These are phyloP conservation scores for Candida qinlingensis DNA, from an alignment of 805 yeast genomes.

Conservation along the genomic window DNA sequence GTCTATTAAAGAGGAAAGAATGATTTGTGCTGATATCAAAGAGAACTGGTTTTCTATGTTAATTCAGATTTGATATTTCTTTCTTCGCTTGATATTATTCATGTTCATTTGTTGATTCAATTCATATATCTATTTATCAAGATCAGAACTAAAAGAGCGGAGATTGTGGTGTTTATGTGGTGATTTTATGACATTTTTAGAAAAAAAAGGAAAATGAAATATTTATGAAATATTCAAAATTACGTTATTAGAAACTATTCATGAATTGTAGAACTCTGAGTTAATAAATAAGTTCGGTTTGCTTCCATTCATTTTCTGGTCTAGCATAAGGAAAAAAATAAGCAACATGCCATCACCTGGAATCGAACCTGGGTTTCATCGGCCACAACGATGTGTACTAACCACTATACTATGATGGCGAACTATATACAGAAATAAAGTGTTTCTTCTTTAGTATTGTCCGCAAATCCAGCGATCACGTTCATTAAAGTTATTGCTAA, in stretches of 20 bases:
- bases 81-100: not conserved
- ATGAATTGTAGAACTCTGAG: too few species aligned
- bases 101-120: not conserved
- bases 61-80: not conserved
- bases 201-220: conserved; percentile 7
- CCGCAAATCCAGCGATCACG: too few species aligned
- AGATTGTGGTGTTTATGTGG: not conserved
- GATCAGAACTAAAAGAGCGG: too few species aligned
- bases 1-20: not conserved
- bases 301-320: not conserved
- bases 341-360: conserved; percentile 58
- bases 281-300: not conserved
- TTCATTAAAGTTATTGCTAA: too few species aligned
- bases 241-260: conserved; percentile 3
- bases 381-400: conserved; percentile 71
- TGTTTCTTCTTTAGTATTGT: too few species aligned
- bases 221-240: conserved; percentile 12
- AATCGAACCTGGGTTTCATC: conserved; percentile 71
- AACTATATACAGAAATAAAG: too few species aligned
- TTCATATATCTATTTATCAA: not conserved
- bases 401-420: conserved; percentile 55
- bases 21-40: not conserved
- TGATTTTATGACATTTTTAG: conserved; percentile 3
- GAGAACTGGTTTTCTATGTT: not conserved
- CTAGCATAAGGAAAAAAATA: not conserved